These are phyloP conservation scores for Aegilops umbellulata DNA, from an alignment of 176 grass and related monocot species.

Conservation along the genomic window DNA sequence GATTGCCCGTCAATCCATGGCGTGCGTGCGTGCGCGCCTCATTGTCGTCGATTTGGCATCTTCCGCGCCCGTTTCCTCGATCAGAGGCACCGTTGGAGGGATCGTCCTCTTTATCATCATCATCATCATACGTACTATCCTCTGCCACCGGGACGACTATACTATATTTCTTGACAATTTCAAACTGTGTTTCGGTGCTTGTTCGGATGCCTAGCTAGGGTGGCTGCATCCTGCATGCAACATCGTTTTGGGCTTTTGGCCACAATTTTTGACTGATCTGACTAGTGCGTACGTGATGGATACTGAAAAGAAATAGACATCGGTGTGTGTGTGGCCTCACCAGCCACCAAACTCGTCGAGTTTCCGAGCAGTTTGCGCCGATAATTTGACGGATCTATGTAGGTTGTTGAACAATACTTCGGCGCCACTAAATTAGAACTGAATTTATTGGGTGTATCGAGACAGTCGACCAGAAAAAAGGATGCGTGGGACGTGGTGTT, in stretches of 20 bases:
- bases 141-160: neutral
- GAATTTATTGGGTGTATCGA: neutral
- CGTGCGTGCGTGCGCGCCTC: neutral
- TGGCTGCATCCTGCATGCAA: neutral
- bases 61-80: neutral
- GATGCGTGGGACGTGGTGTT: neutral
- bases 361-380: too few relatives aligned
- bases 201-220: neutral
- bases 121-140: neutral
- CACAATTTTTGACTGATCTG: neutral
- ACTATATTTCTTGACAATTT: too few relatives aligned
- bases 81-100: neutral
- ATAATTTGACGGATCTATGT: too few relatives aligned
- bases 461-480: neutral
- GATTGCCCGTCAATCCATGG: neutral
- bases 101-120: neutral
- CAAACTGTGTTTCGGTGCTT: too few relatives aligned
- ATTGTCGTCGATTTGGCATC: slow-evolving; percentile 22
- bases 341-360: too few relatives aligned
- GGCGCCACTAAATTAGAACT: neutral
- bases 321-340: too few relatives aligned
- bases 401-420: too few relatives aligned
- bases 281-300: neutral
- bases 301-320: too few relatives aligned
- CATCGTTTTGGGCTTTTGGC: slow-evolving; percentile 19